Base-by-base conservation (phyloP, 2,329 filamentous ascomycete species). In the Alternaria burnsii region DNA sequence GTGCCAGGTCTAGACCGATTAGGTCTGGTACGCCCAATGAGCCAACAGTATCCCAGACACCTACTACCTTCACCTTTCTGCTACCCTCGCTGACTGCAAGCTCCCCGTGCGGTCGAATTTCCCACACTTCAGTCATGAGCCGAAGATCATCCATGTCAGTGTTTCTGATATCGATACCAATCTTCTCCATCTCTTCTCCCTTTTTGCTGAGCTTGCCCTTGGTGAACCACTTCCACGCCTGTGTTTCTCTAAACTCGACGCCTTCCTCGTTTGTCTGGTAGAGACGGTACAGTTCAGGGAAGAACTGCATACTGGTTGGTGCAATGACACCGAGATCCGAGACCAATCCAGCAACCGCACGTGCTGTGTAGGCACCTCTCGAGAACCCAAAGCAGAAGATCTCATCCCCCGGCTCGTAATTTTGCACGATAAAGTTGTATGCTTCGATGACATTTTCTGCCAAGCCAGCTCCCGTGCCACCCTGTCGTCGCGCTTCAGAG, bases 351-450 rank as follows among this genome's bases (percentile, higher is more conserved):
- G 79, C 79, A 4, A 82, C 75, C 4, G 76, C 74, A 34, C 76
- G 63, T 8, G 75, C 85, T 0, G 81, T 84, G 47, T 78, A 84
- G 1, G 82, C 81, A 18, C 82, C 82, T 20, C 82, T 65, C 0
- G 81, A 83, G 65, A 83, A 84, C 0, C 82, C 82, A 24, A 83
- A 75, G 34, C 82, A 74, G 63, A 82, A 83, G 42, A 84, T 82
- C 26, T 81, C 80, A 53, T 83, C 82, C 41, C 84, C 84, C 0
- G 77, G 72, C 22, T 79, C 69, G 53, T 82, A 86, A 65, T 86
- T 86, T 34, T 81, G 76, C 7, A 81, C 79, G 7, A 86, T 76
- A 71, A 85, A 86, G 38, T 80, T 79, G 63, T 86, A 84, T 1
- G 78, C 82, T 68, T 83, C 80, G 16, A 82, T 79, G 5, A 85